Evolutionary conservation across 352 stramenopile genomes (phyloP).

Genomic region (Pythium dissotocum): DNA sequence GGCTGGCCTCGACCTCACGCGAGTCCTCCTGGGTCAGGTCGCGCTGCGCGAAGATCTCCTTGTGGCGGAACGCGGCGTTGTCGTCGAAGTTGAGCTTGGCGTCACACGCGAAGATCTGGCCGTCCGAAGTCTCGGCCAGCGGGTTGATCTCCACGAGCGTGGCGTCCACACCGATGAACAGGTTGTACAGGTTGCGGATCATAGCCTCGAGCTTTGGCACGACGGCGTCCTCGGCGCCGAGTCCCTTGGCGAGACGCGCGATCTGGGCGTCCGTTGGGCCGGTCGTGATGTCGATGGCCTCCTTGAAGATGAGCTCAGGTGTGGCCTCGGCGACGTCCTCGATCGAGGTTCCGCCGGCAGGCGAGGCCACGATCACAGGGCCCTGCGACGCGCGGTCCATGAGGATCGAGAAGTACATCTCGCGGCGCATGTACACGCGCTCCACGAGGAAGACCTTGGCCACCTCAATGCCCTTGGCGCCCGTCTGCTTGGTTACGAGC

Average conservation of each 20-base stretch:
- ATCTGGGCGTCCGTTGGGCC: slow-evolving; percentile 89
- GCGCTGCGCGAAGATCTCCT: slow-evolving; percentile 90
- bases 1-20: slow-evolving; percentile 92
- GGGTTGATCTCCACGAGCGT: slow-evolving; percentile 99
- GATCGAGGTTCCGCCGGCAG: slow-evolving; percentile 94
- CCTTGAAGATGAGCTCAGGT: slow-evolving; percentile 93
- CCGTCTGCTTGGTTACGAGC: slow-evolving; percentile 97
- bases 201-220: slow-evolving; percentile 67
- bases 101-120: slow-evolving; percentile 95
- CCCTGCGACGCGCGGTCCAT: slow-evolving; percentile 96
- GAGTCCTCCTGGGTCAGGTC: slow-evolving; percentile 95
- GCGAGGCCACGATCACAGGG: slow-evolving; percentile 95
- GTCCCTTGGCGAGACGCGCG: slow-evolving; percentile 63
- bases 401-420: slow-evolving; percentile 99
- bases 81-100: slow-evolving; percentile 99
- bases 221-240: slow-evolving; percentile 59
- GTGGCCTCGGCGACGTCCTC: slow-evolving; percentile 95
- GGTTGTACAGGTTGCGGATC: slow-evolving; percentile 93
- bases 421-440: slow-evolving; percentile 92
- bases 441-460: slow-evolving; percentile 93
- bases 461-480: slow-evolving; percentile 84
- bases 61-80: slow-evolving; percentile 97
- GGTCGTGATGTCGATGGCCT: slow-evolving; percentile 94
- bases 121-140: slow-evolving; percentile 95
- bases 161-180: slow-evolving; percentile 96